phyloP scores from a whole-genome alignment of 305 asterid genomes.

The Rubia peregrina region DNA sequence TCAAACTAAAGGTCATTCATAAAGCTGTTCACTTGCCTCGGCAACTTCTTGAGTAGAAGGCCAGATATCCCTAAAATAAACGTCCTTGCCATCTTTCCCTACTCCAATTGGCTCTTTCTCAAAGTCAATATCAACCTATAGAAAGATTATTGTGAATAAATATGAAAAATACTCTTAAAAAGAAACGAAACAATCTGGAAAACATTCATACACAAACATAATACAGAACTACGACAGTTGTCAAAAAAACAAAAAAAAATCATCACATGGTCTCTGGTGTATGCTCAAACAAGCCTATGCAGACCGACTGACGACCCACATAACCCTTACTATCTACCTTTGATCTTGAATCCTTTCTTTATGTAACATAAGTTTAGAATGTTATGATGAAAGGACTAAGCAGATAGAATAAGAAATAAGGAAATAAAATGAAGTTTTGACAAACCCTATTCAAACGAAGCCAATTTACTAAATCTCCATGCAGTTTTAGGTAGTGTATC shows the following conservation, averaged over 20 bases:
- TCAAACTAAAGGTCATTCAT: slow-evolving; percentile 4
- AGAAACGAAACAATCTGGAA: not conserved
- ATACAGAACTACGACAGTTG: not conserved
- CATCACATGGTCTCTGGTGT: not conserved
- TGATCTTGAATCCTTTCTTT: not conserved
- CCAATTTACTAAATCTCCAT: not conserved
- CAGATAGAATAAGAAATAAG: not conserved
- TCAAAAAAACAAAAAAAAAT: not conserved
- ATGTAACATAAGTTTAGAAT: not conserved
- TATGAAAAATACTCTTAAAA: not conserved
- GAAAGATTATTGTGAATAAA: slow-evolving; percentile 4
- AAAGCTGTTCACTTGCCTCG: slow-evolving; percentile 38
- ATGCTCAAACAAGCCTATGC: not conserved
- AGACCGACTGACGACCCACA: no score
- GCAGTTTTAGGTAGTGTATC: not conserved
- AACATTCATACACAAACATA: not conserved
- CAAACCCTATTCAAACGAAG: not conserved
- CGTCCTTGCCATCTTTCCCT: slow-evolving; percentile 75
- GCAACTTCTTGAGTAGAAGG: slow-evolving; percentile 90
- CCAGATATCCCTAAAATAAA: slow-evolving; percentile 88
- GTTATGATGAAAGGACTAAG: not conserved
- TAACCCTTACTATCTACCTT: not conserved
- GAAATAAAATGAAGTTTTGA: not conserved
- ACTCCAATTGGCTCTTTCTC: slow-evolving; percentile 91
- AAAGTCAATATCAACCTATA: slow-evolving; percentile 87